Base-by-base conservation (phyloP, 139 green algal species). In the Auxenochlorella protothecoides region DNA sequence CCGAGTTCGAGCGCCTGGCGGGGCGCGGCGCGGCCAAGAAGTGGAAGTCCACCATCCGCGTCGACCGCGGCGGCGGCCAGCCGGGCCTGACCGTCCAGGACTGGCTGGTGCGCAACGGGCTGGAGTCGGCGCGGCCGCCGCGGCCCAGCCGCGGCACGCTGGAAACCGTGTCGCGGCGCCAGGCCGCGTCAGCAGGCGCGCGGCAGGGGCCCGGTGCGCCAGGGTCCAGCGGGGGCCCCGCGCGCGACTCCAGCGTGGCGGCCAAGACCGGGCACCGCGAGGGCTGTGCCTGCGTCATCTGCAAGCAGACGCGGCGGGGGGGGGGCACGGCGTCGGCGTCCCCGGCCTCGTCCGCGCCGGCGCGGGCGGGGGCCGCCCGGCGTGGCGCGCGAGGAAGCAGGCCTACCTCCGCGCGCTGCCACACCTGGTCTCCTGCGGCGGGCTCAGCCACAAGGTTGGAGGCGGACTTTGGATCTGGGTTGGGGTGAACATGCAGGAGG, bases 21-120 rank as follows among this genome's bases (percentile, higher is more conserved):
- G 91, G 91, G 56, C 89, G 90, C 70, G 85, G 78, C 5, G 76
- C 81, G 27, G 75, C 75, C 63, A 96, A 96, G 83, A 96, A 95
- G 81, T 96, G 91, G 90, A 96, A 95, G 85, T 75, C 79, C 52
- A 83, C 68, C n/a, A 78, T 94, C 4, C 80, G 86, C 3, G 72
- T 92, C 7, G 76, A 78, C 16, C 77, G 78, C 68, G 76, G 78
- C 3, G 78, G 85, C 63, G 84, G 79, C 11, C 55, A 16, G 55
- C 80, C 82, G 0, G 85, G 89, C 14, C 74, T 79, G 0, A 92
- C 89, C 7, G 81, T 95, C 69, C 80, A 84, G 1, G 89, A 94
- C 61, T 94, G 89, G 87, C 81, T 96, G 68, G 60, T 88, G 3
- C 65, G 86, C 14, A 66, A 74, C 53, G 90, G 90, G 6, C 74